Evolutionary conservation across 306 rosid genomes (phyloP), one percentile per base, ranked within the genome.

Genomic region (Hylodesmum podocarpum): DNA sequence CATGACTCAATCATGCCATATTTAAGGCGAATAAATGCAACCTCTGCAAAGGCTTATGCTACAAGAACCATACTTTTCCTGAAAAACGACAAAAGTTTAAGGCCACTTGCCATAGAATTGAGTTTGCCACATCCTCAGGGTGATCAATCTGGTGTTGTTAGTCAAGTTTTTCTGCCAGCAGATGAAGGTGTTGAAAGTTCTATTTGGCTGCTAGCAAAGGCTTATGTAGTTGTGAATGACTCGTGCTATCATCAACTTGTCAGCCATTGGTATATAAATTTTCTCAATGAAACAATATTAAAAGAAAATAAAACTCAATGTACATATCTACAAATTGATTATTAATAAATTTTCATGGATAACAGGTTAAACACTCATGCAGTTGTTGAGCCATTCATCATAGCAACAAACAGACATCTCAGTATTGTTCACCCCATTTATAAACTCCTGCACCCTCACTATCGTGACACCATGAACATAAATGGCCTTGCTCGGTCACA

Each of bases 281-380:
- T 46, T 70, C 15, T 27, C 65, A 57, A 7, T 16, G 4, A 28
- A 28, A 28, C 14, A 14, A 3, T 6, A 14, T 14, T 5, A 9
- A 46, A 12, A 3, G 19, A 33, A 0, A 57, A n/a, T n/a, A n/a
- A n/a, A n/a, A n/a, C n/a, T 58, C 1, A 33, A 0, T 22, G 4
- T 2, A 18, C 27, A 22, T 37, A 21, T 61, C 4, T 55, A 58
- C 47, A 16, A 43, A 19, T 25, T 19, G 13, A 28, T 27, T 51
- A 50, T 14, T 71, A 25, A 18, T 36, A 66, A 16, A 15, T 50
- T 10, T 41, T 53, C 36, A 68, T 73, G 72, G 73, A 28, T 78
- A 8, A 33, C 75, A 89, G 91, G 93, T 73, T 91, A 80, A 83
- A 89, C 14, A 91, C 94, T 51, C 94, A 91, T 70, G 96, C 92